phyloP scores from a whole-genome alignment of 2,329 filamentous ascomycete genomes.

The Ophiostoma montium region DNA sequence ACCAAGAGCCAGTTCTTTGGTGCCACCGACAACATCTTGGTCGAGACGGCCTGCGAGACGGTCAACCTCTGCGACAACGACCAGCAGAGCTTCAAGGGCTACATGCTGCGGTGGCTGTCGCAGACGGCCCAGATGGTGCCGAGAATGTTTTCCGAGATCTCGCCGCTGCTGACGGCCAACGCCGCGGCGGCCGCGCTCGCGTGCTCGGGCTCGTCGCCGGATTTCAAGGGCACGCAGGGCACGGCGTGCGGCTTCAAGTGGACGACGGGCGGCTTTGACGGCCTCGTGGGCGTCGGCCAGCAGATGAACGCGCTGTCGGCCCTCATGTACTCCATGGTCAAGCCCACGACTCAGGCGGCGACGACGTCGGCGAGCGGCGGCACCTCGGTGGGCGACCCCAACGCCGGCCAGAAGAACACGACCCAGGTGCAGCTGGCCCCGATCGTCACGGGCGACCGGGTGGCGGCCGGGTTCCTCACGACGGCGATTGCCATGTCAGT shows the following conservation, averaged over 20 bases:
- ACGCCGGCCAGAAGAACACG: constrained; percentile 26
- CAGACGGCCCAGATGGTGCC: constrained; percentile 40
- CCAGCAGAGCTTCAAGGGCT: constrained; percentile 64
- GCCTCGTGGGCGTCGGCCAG: constrained; percentile 47
- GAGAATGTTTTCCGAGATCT: constrained; percentile 33
- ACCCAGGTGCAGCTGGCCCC: constrained; percentile 17
- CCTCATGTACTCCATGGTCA: constrained; percentile 45
- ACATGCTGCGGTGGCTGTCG: constrained; percentile 53
- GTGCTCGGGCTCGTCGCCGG: constrained; percentile 32
- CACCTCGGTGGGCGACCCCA: constrained; percentile 37
- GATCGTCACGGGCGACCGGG: constrained; percentile 36
- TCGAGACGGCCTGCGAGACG: constrained; percentile 53
- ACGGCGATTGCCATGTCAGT: constrained; percentile 33
- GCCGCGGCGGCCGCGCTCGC: constrained; percentile 37
- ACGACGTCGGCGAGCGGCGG: constrained; percentile 43
- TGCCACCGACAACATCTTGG: constrained; percentile 41
- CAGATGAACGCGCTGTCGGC: constrained; percentile 55
- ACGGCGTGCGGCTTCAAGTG: constrained; percentile 57
- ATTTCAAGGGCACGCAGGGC: constrained; percentile 33
- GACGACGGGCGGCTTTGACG: constrained; percentile 43
- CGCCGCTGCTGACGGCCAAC: constrained; percentile 34
- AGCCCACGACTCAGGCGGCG: constrained; percentile 24
- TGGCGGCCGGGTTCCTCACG: constrained; percentile 43
- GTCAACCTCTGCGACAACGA: constrained; percentile 50
- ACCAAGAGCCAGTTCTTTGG: constrained; percentile 42